Conservation (phyloP, 129 eudicot genomes). For the Artemisia argyi region DNA sequence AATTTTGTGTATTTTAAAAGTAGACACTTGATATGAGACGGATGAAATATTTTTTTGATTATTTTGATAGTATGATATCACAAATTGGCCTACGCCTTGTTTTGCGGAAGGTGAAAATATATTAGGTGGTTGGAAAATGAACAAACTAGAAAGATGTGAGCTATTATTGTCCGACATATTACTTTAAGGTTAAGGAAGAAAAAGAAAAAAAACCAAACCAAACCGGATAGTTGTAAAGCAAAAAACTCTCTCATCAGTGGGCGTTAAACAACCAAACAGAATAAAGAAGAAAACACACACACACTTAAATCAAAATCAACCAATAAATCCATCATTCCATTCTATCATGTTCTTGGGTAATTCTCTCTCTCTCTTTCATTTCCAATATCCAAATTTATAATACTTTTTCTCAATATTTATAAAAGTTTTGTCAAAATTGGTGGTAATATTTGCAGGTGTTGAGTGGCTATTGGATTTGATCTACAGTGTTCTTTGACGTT, state of each 20-base stretch:
- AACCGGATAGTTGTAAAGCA: conserved; percentile 36
- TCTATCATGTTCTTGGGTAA: conserved; percentile 39
- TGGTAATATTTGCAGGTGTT: conserved; percentile 21
- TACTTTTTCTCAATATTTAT: too few relatives aligned
- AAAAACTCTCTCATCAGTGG: conserved; percentile 28
- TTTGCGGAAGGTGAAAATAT: not conserved
- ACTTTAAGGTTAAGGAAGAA: conserved; percentile 24
- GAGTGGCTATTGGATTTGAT: conserved; percentile 24
- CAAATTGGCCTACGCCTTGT: not conserved
- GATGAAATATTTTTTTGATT: too few relatives aligned
- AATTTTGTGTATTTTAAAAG: too few relatives aligned
- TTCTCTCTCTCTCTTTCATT: conserved; percentile 18
- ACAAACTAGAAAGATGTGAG: not conserved
- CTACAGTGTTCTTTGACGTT: conserved; percentile 21
- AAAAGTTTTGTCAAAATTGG: not conserved
- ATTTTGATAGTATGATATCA: too few relatives aligned
- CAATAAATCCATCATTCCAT: too few relatives aligned
- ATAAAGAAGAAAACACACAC: not conserved
- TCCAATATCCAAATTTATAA: too few relatives aligned
- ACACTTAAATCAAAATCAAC: too few relatives aligned
- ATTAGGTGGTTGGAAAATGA: not conserved
- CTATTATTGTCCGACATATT: not conserved
- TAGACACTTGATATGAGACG: too few relatives aligned
- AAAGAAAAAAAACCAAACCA: not conserved
- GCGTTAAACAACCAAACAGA: conserved; percentile 34